Evolutionary conservation across 1,139 yeast species (phyloP).

Genomic region (Citeromyces hawaiiensis): DNA sequence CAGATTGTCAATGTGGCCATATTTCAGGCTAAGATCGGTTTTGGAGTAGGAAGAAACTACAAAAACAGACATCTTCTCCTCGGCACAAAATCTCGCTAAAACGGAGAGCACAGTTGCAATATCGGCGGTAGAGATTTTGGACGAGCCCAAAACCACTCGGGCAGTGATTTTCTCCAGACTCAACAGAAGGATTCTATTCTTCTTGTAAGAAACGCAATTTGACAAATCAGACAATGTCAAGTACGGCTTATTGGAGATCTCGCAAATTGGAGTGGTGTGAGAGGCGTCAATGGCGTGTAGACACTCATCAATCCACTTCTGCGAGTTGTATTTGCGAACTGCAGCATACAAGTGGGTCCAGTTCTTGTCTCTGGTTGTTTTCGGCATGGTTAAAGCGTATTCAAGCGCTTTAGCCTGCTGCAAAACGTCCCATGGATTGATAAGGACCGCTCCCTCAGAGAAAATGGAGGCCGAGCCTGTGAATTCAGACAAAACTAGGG

Average conservation of each 20-base stretch:
- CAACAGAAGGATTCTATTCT: slow-evolving; percentile 32
- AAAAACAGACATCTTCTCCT: slow-evolving; percentile 51
- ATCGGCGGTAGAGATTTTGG: slow-evolving; percentile 15
- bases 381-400: slow-evolving; percentile 48
- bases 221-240: slow-evolving; percentile 4
- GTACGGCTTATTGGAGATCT: slow-evolving; percentile 21
- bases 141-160: slow-evolving; percentile 12
- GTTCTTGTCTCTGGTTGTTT: slow-evolving; percentile 39
- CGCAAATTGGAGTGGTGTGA: slow-evolving; percentile 44
- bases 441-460: slow-evolving; percentile 56
- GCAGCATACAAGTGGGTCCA: slow-evolving; percentile 52
- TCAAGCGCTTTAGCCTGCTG: slow-evolving; percentile 52
- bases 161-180: slow-evolving; percentile 29
- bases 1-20: slow-evolving; percentile 50
- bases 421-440: slow-evolving; percentile 84
- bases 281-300: slow-evolving; percentile 41
- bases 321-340: slow-evolving; percentile 57
- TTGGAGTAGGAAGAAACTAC: slow-evolving; percentile 55
- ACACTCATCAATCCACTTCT: slow-evolving; percentile 58
- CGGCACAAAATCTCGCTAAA: slow-evolving; percentile 31
- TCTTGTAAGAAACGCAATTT: no score
- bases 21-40: slow-evolving; percentile 51
- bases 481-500: slow-evolving; percentile 79
- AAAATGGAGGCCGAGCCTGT: slow-evolving; percentile 86
- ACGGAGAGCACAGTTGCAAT: slow-evolving; percentile 37